phyloP scores from a whole-genome alignment of 2,329 filamentous ascomycete genomes.

The Fusarium robinianum region DNA sequence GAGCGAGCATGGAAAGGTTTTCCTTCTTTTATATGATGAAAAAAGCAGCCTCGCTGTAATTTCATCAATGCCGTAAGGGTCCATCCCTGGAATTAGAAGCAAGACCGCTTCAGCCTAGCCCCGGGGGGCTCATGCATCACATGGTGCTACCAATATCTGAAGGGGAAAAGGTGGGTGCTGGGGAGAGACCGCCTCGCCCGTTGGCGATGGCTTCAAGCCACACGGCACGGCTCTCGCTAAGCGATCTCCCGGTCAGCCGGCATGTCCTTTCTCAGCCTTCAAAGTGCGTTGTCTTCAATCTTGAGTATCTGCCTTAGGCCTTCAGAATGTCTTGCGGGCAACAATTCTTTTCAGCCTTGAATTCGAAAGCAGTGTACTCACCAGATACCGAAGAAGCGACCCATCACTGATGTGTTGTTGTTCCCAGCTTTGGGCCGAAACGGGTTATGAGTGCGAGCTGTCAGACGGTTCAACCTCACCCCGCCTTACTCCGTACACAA shows the following conservation, averaged over 20 bases:
- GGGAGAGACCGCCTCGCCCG: constrained; percentile 1
- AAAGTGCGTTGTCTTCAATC: neutral
- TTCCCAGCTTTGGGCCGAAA: constrained; percentile 2
- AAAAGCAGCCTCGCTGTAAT: too few relatives aligned
- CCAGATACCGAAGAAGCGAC: neutral
- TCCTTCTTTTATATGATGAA: too few relatives aligned
- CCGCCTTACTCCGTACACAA: too few relatives aligned
- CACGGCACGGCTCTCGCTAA: constrained; percentile 20
- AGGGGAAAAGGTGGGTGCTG: constrained; percentile 15
- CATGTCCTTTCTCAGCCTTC: neutral
- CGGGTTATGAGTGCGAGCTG: constrained; percentile 23
- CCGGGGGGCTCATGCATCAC: constrained; percentile 19
- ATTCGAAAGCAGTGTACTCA: too few relatives aligned
- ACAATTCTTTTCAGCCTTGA: too few relatives aligned
- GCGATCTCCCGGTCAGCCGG: neutral
- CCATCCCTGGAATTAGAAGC: constrained; percentile 8
- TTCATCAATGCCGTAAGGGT: constrained; percentile 6
- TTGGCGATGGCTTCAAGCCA: constrained; percentile 29
- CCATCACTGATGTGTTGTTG: neutral
- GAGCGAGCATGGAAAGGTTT: too few relatives aligned
- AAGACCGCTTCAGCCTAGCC: constrained; percentile 19
- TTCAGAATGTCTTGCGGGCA: neutral
- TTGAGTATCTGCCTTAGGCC: too few relatives aligned
- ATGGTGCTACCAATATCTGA: constrained; percentile 26
- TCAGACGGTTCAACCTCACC: constrained; percentile 34